A percentile compares a stretch with the other conserved stretches of the same genome.
These are phyloP conservation scores for Brassica rapa DNA, from an alignment of 345 rosid species.

Conservation along the genomic window DNA sequence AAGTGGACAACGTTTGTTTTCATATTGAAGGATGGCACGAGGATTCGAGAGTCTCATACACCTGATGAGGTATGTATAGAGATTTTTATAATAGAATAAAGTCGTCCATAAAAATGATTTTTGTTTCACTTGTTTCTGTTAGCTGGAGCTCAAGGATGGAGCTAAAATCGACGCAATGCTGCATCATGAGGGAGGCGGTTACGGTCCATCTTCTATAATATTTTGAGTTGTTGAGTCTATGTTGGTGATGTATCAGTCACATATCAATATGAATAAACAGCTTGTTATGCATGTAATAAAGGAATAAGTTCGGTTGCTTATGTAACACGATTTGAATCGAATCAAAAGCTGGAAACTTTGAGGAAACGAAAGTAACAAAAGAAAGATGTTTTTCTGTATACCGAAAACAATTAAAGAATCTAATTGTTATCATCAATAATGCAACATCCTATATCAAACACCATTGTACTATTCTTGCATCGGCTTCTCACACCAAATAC, in stretches of 20 bases:
- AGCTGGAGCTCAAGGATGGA: constrained; percentile 19
- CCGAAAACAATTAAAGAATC: constrained; percentile 10
- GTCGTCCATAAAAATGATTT: not conserved
- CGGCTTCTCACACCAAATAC: not conserved
- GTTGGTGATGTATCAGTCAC: not conserved
- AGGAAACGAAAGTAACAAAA: constrained; percentile 1
- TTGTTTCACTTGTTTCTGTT: not conserved
- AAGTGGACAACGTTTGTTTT: not conserved
- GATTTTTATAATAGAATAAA: not conserved
- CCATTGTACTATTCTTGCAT: not conserved
- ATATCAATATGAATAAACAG: not conserved
- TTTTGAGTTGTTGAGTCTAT: not conserved
- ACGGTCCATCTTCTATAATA: not conserved
- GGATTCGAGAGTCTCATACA: not conserved
- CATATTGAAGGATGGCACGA: not conserved
- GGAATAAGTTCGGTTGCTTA: constrained; percentile 27
- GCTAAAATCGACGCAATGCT: constrained; percentile 12
- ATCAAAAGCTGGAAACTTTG: constrained; percentile 21
- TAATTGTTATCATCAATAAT: not conserved
- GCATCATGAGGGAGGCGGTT: not conserved
- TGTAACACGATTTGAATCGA: constrained; percentile 2
- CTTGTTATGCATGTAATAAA: constrained; percentile 5
- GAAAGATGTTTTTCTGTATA: not conserved
- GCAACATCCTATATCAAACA: not conserved
- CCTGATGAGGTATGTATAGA: not conserved